phyloP scores from a whole-genome alignment of 768 basidiomycete genomes.

The Boletus reticulatus region DNA sequence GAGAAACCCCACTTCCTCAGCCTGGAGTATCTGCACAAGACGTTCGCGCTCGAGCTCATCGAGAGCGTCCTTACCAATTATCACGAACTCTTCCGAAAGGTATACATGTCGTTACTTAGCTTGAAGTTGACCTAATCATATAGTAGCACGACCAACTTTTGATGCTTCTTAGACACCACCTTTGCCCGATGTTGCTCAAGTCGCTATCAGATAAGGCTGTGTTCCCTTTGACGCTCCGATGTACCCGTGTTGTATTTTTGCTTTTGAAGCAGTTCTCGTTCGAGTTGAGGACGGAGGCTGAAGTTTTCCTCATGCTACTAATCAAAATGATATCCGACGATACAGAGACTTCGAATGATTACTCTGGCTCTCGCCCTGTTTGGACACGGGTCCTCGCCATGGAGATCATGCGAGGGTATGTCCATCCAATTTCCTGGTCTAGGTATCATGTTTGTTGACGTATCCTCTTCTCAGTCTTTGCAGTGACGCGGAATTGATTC shows the following conservation, averaged over 20 bases:
- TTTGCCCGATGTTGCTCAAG: conserved; percentile 87
- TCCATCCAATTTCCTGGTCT: background rate
- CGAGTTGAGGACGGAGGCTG: conserved; percentile 78
- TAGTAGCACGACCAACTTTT: conserved; percentile 77
- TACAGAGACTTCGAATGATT: conserved; percentile 27
- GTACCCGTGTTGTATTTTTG: conserved; percentile 91
- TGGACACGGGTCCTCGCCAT: conserved; percentile 93
- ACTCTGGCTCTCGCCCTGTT: conserved; percentile 45
- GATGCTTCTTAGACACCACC: conserved; percentile 83
- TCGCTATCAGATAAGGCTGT: conserved; percentile 76
- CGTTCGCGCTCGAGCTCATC: conserved; percentile 94
- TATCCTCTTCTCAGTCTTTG: conserved; percentile 51
- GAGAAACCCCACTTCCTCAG: conserved; percentile 81
- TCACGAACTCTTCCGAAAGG: conserved; percentile 80
- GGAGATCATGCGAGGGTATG: conserved; percentile 87
- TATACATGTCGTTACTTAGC: conserved; percentile 27
- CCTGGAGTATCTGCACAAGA: conserved; percentile 81
- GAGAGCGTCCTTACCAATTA: conserved; percentile 96
- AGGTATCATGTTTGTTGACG: background rate
- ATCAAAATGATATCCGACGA: conserved; percentile 66
- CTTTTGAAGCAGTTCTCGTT: conserved; percentile 87
- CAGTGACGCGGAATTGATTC: conserved; percentile 74
- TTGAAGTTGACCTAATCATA: conserved; percentile 1
- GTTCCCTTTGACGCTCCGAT: conserved; percentile 87
- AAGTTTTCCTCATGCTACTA: conserved; percentile 78